Evolutionary conservation across 2,329 filamentous ascomycete genomes (phyloP).

Genomic region (Sclerotinia trifoliorum): DNA sequence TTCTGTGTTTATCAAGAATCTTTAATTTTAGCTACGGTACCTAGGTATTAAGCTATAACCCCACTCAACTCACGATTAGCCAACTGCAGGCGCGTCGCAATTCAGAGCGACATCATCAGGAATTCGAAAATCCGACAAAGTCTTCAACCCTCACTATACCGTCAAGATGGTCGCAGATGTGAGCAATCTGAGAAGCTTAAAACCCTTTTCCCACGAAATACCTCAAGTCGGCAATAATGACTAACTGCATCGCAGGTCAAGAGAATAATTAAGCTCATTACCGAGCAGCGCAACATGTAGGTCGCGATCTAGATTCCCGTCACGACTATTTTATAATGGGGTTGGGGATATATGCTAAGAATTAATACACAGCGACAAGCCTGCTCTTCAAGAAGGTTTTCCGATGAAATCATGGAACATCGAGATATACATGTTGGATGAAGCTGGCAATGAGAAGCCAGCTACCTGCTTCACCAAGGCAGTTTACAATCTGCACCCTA

Average conservation of each 20-base stretch:
- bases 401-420: slow-evolving; percentile 94
- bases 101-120: slow-evolving; percentile 6
- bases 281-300: slow-evolving; percentile 73
- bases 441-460: slow-evolving; percentile 78
- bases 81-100: slow-evolving; percentile 21
- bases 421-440: slow-evolving; percentile 78
- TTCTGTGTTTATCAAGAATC: slow-evolving; percentile 9
- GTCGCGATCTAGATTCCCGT: slow-evolving; percentile 44
- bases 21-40: not conserved
- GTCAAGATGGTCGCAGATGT: slow-evolving; percentile 40
- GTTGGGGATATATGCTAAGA: slow-evolving; percentile 22
- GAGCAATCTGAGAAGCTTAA: slow-evolving; percentile 20
- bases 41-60: slow-evolving; percentile 17
- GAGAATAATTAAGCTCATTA: slow-evolving; percentile 88
- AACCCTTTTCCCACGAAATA: not conserved
- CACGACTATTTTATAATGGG: not conserved
- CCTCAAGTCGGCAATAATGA: not conserved
- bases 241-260: slow-evolving; percentile 55
- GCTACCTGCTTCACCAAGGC: slow-evolving; percentile 90
- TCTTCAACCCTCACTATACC: slow-evolving; percentile 14
- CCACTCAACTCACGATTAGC: slow-evolving; percentile 20
- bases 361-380: slow-evolving; percentile 61
- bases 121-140: slow-evolving; percentile 15
- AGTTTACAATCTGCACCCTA: slow-evolving; percentile 89
- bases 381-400: slow-evolving; percentile 79